These are phyloP conservation scores for Trametes cinnabarina DNA, from an alignment of 768 basidiomycete genomes.

Conservation along the genomic window DNA sequence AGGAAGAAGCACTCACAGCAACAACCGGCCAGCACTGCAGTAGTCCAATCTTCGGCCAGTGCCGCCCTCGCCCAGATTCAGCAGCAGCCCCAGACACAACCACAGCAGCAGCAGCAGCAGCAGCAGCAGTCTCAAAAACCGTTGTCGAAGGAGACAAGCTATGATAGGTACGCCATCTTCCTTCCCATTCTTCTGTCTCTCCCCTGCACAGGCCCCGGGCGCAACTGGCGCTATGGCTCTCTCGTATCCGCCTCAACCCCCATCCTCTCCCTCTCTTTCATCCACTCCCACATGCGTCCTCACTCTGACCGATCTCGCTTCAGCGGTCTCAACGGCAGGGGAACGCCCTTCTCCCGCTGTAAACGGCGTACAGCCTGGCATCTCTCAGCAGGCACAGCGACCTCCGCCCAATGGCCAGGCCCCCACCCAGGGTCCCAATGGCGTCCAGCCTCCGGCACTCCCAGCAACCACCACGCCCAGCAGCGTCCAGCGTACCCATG, in stretches of 20 bases:
- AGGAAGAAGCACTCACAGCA: slow-evolving; percentile 70
- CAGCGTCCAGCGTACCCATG: slow-evolving; percentile 75
- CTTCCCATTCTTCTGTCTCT: background rate
- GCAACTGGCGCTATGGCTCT: background rate
- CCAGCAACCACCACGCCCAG: slow-evolving; percentile 29
- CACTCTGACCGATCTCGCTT: slow-evolving; percentile 13
- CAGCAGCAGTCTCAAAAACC: slow-evolving; percentile 34
- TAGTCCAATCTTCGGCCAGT: slow-evolving; percentile 62
- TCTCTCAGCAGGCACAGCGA: slow-evolving; percentile 19
- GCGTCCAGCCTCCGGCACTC: slow-evolving; percentile 27
- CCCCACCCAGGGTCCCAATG: slow-evolving; percentile 16
- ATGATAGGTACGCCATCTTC: slow-evolving; percentile 28
- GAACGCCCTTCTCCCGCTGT: slow-evolving; percentile 27
- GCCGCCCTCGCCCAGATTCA: slow-evolving; percentile 50
- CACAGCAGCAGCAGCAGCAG: slow-evolving; percentile 19
- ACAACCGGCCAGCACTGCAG: slow-evolving; percentile 30
- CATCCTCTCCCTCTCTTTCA: slow-evolving; percentile 6
- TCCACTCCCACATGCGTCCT: slow-evolving; percentile 7
- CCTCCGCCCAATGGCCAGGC: slow-evolving; percentile 4
- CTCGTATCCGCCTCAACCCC: background rate
- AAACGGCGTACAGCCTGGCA: slow-evolving; percentile 21
- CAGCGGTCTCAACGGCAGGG: slow-evolving; percentile 30
- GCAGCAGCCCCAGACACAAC: slow-evolving; percentile 14
- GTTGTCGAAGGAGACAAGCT: slow-evolving; percentile 30
- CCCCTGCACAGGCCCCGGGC: no score